These are phyloP conservation scores for Aspergillus uvarum DNA, from an alignment of 2,329 filamentous ascomycete genomes.

Conservation along the genomic window DNA sequence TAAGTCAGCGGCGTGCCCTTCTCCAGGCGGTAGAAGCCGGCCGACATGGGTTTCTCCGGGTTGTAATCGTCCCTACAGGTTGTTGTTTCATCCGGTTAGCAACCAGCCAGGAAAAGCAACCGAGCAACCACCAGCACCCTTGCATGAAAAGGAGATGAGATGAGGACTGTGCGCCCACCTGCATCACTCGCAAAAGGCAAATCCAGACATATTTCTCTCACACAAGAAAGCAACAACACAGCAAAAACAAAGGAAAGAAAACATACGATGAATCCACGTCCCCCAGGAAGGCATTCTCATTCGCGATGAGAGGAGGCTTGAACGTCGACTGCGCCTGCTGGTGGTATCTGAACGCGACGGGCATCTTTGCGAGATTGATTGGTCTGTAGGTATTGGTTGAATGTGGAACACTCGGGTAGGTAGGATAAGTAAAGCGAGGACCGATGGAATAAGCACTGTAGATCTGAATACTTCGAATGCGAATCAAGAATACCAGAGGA, in stretches of 20 bases:
- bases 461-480: too few species aligned
- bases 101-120: background rate
- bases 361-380: constrained; percentile 29
- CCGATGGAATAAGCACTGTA: too few species aligned
- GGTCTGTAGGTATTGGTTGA: too few species aligned
- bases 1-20: constrained; percentile 68
- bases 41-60: constrained; percentile 60
- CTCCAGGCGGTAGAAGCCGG: constrained; percentile 66
- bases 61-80: constrained; percentile 52
- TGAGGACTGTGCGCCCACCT: background rate
- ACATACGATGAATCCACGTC: constrained; percentile 58
- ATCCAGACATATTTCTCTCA: background rate
- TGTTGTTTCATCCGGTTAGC: background rate
- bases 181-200: background rate
- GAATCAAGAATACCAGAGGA: too few species aligned
- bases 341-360: constrained; percentile 53
- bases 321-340: constrained; percentile 59
- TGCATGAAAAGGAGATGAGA: background rate
- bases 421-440: too few species aligned
- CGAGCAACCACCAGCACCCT: background rate
- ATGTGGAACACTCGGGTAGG: too few species aligned
- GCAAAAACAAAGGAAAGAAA: background rate
- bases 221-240: background rate
- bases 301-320: constrained; percentile 65
- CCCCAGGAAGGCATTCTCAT: constrained; percentile 67